A percentile compares a stretch with the other conserved stretches of the same genome.
Evolutionary conservation across 75 land plant genomes (phyloP).

Genomic region (Selaginella tamariscina): DNA sequence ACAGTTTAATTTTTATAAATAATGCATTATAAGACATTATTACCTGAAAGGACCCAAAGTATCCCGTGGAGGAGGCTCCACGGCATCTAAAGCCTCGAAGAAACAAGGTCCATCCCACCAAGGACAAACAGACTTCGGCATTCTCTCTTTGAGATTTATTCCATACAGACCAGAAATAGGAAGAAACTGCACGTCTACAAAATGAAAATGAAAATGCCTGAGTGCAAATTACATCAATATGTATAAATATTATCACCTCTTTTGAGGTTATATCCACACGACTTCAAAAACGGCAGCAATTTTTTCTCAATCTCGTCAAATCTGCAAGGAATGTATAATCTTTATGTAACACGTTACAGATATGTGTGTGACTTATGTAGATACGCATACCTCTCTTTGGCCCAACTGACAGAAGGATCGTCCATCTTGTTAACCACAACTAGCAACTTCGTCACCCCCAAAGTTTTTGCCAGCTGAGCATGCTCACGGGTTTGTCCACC

Average conservation of each 20-base stretch:
- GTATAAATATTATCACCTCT: conserved; percentile 41
- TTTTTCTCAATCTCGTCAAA: conserved; percentile 93
- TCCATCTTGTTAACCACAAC: conserved; percentile 99
- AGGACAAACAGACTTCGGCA: conserved; percentile 42
- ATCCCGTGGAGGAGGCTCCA: conserved; percentile 68
- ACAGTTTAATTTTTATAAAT: no score
- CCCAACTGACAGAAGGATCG: conserved; percentile 90
- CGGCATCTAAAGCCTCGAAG: conserved; percentile 80
- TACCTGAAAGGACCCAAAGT: conserved; percentile 87
- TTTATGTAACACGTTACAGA: no score
- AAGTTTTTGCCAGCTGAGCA: conserved; percentile 90
- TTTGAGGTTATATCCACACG: conserved; percentile 88
- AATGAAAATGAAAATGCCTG: conserved; percentile 11
- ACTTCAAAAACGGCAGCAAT: conserved; percentile 61
- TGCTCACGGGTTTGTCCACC: conserved; percentile 99
- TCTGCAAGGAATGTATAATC: no score
- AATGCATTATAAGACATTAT: neutral
- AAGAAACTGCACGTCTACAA: conserved; percentile 81
- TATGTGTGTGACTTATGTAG: no score
- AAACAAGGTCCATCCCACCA: conserved; percentile 94
- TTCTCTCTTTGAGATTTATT: conserved; percentile 53
- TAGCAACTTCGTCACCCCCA: conserved; percentile 80
- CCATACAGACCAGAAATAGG: conserved; percentile 87
- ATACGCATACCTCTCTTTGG: conserved; percentile 61
- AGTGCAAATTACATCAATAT: no score